Evolutionary conservation across 805 yeast genomes (phyloP).

Genomic region (Barnettozyma siamensis): DNA sequence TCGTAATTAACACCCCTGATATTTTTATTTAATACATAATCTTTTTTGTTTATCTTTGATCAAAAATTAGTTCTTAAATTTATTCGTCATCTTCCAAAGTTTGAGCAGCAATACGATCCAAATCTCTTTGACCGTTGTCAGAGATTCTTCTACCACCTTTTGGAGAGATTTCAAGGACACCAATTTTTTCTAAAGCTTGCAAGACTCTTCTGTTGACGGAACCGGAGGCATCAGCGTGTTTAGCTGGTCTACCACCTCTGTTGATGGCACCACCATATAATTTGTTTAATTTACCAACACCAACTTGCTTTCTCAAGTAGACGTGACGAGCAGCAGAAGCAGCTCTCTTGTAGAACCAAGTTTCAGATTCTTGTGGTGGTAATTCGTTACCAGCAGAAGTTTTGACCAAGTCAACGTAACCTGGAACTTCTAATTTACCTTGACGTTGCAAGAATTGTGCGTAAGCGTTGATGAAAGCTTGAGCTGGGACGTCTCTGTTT

Average conservation of each 20-base stretch:
- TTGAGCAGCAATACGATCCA: slow-evolving; percentile 99
- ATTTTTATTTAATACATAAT: slow-evolving; percentile 12
- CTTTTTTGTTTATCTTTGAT: slow-evolving; percentile 1
- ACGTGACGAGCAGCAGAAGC: slow-evolving; percentile 99
- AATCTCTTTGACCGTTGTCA: slow-evolving; percentile 99
- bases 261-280: slow-evolving; percentile 98
- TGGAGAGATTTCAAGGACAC: slow-evolving; percentile 92
- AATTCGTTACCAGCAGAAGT: slow-evolving; percentile 98
- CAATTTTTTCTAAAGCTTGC: slow-evolving; percentile 97
- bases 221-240: slow-evolving; percentile 98
- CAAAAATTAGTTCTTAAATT: slow-evolving; percentile 8
- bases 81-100: slow-evolving; percentile 86
- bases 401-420: slow-evolving; percentile 99
- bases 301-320: slow-evolving; percentile 98
- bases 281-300: slow-evolving; percentile 99
- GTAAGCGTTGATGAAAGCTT: slow-evolving; percentile 98
- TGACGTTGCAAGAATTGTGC: slow-evolving; percentile 99
- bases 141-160: slow-evolving; percentile 99
- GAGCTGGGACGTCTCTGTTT: slow-evolving; percentile 99
- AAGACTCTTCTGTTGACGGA: slow-evolving; percentile 97
- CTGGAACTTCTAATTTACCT: slow-evolving; percentile 99
- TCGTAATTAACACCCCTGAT: slow-evolving; percentile 14
- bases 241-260: slow-evolving; percentile 99
- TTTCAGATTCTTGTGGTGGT: slow-evolving; percentile 99
- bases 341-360: slow-evolving; percentile 99